Evolutionary conservation across 2,329 filamentous ascomycete species (phyloP).

Genomic region (Cytospora leucostoma): DNA sequence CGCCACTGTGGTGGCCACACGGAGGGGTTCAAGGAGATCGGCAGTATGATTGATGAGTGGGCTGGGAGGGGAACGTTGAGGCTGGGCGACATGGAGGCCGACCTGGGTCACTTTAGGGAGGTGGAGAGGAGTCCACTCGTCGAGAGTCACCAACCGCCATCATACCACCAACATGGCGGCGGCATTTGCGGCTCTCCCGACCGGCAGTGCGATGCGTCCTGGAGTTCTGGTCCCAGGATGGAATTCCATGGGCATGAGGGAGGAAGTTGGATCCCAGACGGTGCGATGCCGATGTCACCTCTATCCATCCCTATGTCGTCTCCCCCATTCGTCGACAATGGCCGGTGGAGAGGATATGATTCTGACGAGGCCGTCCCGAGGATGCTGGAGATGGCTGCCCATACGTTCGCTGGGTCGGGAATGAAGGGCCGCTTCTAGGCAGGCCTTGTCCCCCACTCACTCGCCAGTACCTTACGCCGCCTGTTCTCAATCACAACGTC

Average conservation of each 20-base stretch:
- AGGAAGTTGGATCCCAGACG: background rate
- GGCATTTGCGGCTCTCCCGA: slow-evolving; percentile 3
- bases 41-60: slow-evolving; percentile 62
- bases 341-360: slow-evolving; percentile 4
- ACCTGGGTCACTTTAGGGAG: slow-evolving; percentile 56
- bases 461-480: background rate
- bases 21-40: slow-evolving; percentile 59
- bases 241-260: slow-evolving; percentile 9
- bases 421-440: background rate
- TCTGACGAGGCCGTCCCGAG: slow-evolving; percentile 14
- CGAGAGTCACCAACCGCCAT: slow-evolving; percentile 4
- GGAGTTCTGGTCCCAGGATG: slow-evolving; percentile 20
- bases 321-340: slow-evolving; percentile 15
- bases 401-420: slow-evolving; percentile 17
- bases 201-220: slow-evolving; percentile 2
- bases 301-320: slow-evolving; percentile 11
- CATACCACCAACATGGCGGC: slow-evolving; percentile 14
- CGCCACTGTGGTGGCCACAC: slow-evolving; percentile 61
- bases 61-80: slow-evolving; percentile 56
- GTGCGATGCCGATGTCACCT: background rate
- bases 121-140: slow-evolving; percentile 27
- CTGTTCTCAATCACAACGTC: background rate
- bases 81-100: slow-evolving; percentile 62
- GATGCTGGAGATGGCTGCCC: slow-evolving; percentile 10
- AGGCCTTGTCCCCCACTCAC: background rate